Evolutionary conservation across 129 eudicot species (phyloP).

Genomic region (Arctium lappa): DNA sequence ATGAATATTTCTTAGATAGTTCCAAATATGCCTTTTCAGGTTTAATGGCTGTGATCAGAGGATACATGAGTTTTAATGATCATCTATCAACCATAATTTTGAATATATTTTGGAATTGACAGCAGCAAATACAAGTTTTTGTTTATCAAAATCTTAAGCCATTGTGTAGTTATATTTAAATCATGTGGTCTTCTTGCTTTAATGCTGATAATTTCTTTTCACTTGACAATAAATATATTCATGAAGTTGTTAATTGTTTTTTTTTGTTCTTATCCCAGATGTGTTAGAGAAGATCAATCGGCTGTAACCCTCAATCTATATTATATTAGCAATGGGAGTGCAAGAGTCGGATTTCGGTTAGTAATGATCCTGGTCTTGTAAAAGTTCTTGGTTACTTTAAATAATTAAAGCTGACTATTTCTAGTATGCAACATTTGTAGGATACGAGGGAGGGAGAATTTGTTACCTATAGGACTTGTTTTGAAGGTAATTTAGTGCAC

Average conservation of each 20-base stretch:
- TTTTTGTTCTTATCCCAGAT: slow-evolving; percentile 41
- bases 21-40: neutral
- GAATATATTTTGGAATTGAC: neutral
- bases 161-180: neutral
- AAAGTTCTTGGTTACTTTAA: neutral
- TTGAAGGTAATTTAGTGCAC: slow-evolving; percentile 53
- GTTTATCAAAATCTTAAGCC: neutral
- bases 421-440: slow-evolving; percentile 38
- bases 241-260: slow-evolving; percentile 1
- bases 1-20: neutral
- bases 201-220: neutral
- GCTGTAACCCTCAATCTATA: slow-evolving; percentile 78
- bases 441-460: slow-evolving; percentile 83
- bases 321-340: slow-evolving; percentile 89
- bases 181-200: neutral
- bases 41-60: neutral
- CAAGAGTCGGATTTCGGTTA: slow-evolving; percentile 97
- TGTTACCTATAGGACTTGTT: slow-evolving; percentile 91
- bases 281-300: slow-evolving; percentile 93
- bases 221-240: neutral
- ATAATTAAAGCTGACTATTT: neutral
- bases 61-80: neutral
- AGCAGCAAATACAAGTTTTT: neutral
- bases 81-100: neutral
- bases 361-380: slow-evolving; percentile 6